Conservation (phyloP, 192 early-diverging fungal species). For the Glomus cerebriforme region DNA sequence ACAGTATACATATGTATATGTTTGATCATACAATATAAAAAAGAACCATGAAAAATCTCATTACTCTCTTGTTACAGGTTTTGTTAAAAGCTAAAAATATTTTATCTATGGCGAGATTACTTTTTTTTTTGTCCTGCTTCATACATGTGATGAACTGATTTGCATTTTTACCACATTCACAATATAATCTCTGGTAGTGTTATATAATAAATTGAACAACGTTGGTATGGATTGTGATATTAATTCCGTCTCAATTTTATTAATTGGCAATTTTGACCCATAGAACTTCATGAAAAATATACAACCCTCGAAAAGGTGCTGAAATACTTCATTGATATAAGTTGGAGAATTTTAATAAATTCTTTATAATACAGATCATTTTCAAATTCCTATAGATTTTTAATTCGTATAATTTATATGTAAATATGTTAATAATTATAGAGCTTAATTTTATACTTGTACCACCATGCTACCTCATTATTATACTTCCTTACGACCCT, state of each 20-base stretch:
- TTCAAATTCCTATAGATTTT: slow-evolving; percentile 29
- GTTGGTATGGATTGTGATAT: slow-evolving; percentile 11
- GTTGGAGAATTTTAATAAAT: neutral
- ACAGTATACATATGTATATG: no score
- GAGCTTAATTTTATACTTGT: slow-evolving; percentile 8
- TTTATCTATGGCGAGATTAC: no score
- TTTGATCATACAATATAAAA: no score
- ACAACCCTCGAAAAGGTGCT: slow-evolving; percentile 1
- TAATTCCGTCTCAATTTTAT: slow-evolving; percentile 1
- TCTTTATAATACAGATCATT: neutral
- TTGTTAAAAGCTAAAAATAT: no score
- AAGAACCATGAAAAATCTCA: no score
- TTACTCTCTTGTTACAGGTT: no score
- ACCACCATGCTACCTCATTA: no score
- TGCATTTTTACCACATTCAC: slow-evolving; percentile 13
- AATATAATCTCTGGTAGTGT: slow-evolving; percentile 26
- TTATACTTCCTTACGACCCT: slow-evolving; percentile 6
- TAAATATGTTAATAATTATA: no score
- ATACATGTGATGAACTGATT: slow-evolving; percentile 13
- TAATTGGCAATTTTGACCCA: slow-evolving; percentile 14
- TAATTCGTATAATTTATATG: slow-evolving; percentile 27
- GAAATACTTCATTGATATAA: slow-evolving; percentile 26
- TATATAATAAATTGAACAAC: neutral
- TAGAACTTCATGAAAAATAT: slow-evolving; percentile 15
- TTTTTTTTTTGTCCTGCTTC: slow-evolving; percentile 6